A percentile compares a stretch with the other conserved stretches of the same genome.
phyloP scores from a whole-genome alignment of 306 rosid genomes.

The Quercus robur region DNA sequence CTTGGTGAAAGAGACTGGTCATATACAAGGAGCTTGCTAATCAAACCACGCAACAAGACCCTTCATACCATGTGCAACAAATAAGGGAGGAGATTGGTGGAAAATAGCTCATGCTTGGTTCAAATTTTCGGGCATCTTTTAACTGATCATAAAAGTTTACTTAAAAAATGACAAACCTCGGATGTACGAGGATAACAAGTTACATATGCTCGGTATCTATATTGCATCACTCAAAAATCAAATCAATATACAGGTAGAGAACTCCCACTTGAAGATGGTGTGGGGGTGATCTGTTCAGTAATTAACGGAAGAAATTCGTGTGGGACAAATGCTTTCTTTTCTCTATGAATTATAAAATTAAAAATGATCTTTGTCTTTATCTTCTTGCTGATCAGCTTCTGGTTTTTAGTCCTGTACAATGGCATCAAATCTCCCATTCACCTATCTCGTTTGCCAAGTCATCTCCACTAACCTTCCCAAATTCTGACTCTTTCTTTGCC shows the following conservation, averaged over 20 bases:
- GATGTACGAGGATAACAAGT: slow-evolving; percentile 13
- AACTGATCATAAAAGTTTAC: slow-evolving; percentile 9
- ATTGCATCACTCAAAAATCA: slow-evolving; percentile 20
- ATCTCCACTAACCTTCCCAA: slow-evolving; percentile 34
- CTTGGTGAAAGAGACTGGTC: too few species aligned
- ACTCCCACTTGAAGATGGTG: not conserved
- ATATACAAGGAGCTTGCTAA: too few species aligned
- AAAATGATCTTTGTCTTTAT: slow-evolving; percentile 15
- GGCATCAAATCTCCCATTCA: slow-evolving; percentile 74
- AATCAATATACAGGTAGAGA: not conserved
- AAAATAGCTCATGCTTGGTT: not conserved
- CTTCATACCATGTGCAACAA: not conserved
- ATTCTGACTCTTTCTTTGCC: slow-evolving; percentile 25
- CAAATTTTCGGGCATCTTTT: not conserved
- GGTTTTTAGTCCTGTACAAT: slow-evolving; percentile 30
- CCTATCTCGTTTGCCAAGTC: slow-evolving; percentile 57
- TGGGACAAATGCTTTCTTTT: slow-evolving; percentile 8
- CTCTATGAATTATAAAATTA: slow-evolving; percentile 5
- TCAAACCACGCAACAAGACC: too few species aligned
- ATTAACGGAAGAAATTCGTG: not conserved
- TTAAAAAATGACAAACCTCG: slow-evolving; percentile 14
- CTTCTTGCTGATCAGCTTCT: slow-evolving; percentile 27
- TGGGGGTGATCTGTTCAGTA: slow-evolving; percentile 7
- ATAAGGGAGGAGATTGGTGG: not conserved
- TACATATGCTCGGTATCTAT: slow-evolving; percentile 22